These are phyloP conservation scores for Drechslerella dactyloides DNA, from an alignment of 2,329 filamentous ascomycete species.

Conservation along the genomic window DNA sequence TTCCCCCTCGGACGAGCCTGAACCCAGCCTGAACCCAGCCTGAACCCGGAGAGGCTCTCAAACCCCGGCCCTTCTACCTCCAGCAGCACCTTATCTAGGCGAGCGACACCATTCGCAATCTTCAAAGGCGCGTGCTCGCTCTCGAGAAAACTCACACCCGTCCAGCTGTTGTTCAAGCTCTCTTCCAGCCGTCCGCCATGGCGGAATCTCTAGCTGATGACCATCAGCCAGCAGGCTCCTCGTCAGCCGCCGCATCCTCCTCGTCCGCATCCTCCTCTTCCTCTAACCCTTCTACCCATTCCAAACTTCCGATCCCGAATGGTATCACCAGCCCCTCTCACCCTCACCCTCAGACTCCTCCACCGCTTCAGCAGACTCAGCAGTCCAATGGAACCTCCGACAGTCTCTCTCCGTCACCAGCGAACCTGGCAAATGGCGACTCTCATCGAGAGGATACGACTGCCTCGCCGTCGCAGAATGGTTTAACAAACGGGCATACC, in stretches of 20 bases:
- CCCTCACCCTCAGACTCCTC: constrained; percentile 4
- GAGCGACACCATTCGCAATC: constrained; percentile 7
- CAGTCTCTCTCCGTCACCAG: constrained; percentile 1
- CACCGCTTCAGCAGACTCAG: constrained; percentile 19
- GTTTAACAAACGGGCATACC: constrained; percentile 17
- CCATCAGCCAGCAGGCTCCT: constrained; percentile 47
- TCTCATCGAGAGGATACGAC: constrained; percentile 27
- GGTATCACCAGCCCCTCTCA: constrained; percentile 30
- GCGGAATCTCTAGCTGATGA: constrained; percentile 49
- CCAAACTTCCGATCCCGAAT: constrained; percentile 45
- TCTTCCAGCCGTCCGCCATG: constrained; percentile 32
- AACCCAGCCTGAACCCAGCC: no score
- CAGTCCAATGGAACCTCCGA: constrained; percentile 23
- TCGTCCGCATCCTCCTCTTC: constrained; percentile 5
- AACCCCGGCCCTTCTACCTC: constrained; percentile 16
- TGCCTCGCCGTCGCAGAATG: constrained; percentile 5
- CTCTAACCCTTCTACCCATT: constrained; percentile 7
- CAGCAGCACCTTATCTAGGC: background rate
- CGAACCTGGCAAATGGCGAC: constrained; percentile 19
- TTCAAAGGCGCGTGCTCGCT: constrained; percentile 33
- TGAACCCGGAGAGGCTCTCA: constrained; percentile 4
- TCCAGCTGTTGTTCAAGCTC: constrained; percentile 12
- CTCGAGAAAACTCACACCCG: constrained; percentile 6
- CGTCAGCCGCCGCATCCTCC: constrained; percentile 29
- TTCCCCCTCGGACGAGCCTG: constrained; percentile 22